Evolutionary conservation across 495 filamentous ascomycete genomes (phyloP), one percentile per base, ranked within the genome.

Genomic region (Trichoderma gamsii): DNA sequence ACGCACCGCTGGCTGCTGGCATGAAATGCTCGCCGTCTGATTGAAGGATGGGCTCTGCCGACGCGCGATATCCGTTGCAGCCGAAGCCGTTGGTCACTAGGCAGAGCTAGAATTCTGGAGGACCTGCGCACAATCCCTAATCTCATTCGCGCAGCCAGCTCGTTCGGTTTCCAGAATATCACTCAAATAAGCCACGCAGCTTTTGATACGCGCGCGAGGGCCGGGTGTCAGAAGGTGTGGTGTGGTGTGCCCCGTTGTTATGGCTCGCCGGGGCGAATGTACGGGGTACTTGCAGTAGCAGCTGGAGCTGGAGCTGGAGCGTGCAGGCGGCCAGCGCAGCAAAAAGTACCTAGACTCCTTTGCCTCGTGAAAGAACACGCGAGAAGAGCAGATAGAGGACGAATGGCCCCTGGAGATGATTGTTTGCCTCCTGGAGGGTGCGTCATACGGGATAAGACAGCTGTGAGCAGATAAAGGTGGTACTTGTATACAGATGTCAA

Each of bases 121-220:
- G 49, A 23, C 23, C 56, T 61, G 56, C 56, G 56, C 27, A 7
- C 56, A 12, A 13, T 13, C 9, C 56, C 27, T 12, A 32, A 13
- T 32, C 8, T n/a, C 56, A 29, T 29, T 29, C 23, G 25, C 56
- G 35, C 35, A 15, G 44, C 44, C 44, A 49, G 44, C 44, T 49
- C n/a, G 44, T 49, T 16, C 56, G 25, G 25, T 15, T 61, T 61
- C 56, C 56, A 61, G 56, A 61, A 61, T 61, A 61, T 61, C 56
- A 61, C 56, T 61, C 56, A 61, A 32, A 9, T 25, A 61, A 61
- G 56, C 56, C 56, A 61, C 56, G 9, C 56, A 16, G 1, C 11
- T 61, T 25, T 61, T 61, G 56, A 32, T 61, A 61, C 56, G 56
- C 56, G 56, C 56, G 25, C 23, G n/a, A 61, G 27, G 56, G 9